Evolutionary conservation across 2,329 filamentous ascomycete species (phyloP).

Genomic region (Cladophialophora yegresii): DNA sequence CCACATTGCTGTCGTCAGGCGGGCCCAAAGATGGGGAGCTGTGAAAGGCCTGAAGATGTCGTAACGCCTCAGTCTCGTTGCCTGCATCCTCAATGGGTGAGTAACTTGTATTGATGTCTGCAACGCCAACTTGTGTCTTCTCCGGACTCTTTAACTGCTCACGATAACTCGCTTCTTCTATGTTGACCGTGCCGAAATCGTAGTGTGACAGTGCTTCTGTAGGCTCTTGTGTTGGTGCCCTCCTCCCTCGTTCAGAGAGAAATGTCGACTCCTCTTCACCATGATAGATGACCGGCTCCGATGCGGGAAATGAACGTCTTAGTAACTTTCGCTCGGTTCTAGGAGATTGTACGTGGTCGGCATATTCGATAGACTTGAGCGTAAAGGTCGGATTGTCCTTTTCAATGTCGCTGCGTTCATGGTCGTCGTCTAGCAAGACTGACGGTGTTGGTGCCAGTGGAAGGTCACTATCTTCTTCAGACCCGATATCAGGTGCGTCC

Average conservation of each 20-base stretch:
- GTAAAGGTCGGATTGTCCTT: conserved; percentile 30
- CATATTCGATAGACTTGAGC: conserved; percentile 33
- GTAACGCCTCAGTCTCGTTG: conserved; percentile 30
- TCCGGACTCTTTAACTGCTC: conserved; percentile 16
- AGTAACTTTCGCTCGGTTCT: conserved; percentile 35
- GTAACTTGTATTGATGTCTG: conserved; percentile 45
- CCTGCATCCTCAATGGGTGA: conserved; percentile 43
- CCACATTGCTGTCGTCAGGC: conserved; percentile 36
- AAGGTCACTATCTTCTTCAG: conserved; percentile 52
- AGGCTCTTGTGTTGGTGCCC: conserved; percentile 45
- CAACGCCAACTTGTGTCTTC: conserved; percentile 47
- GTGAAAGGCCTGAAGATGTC: conserved; percentile 23
- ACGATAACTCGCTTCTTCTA: conserved; percentile 42
- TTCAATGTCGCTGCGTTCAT: conserved; percentile 6
- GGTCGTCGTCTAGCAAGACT: conserved; percentile 31
- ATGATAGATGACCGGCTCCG: conserved; percentile 49
- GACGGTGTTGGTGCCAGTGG: conserved; percentile 34
- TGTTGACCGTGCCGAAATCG: conserved; percentile 46
- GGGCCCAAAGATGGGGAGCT: conserved; percentile 19
- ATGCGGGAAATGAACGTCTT: conserved; percentile 45
- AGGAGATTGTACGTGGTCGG: conserved; percentile 1
- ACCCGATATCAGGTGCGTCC: conserved; percentile 43
- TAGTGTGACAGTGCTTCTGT: conserved; percentile 46
- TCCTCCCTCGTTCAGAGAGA: conserved; percentile 47
- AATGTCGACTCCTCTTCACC: conserved; percentile 33